Evolutionary conservation across 1,284 basidiomycete genomes (phyloP).

Genomic region (Macrocystidia cucumis): DNA sequence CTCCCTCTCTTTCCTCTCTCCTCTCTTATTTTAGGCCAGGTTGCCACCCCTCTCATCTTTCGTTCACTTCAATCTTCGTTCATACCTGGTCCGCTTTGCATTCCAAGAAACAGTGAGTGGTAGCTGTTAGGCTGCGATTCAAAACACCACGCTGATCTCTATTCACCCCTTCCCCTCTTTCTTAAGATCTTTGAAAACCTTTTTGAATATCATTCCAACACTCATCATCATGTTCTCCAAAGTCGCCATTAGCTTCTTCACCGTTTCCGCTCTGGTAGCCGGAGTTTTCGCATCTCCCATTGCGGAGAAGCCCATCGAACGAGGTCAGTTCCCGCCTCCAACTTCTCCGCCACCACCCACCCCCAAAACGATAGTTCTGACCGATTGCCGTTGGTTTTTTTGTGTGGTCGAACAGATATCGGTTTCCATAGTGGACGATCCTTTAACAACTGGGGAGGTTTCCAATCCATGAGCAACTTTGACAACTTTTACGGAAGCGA

Average conservation of each 20-base stretch:
- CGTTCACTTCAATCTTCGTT: constrained; percentile 9
- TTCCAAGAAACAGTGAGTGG: constrained; percentile 19
- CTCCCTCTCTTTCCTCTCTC: constrained; percentile 12
- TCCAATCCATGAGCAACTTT: constrained; percentile 24
- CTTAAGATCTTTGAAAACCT: constrained; percentile 13
- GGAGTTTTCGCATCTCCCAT: constrained; percentile 16
- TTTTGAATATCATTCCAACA: too few species aligned
- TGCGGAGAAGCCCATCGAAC: constrained; percentile 10
- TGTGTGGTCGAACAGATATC: too few species aligned
- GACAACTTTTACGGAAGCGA: constrained; percentile 30
- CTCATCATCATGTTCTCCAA: constrained; percentile 27
- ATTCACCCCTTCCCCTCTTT: constrained; percentile 2
- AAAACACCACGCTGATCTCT: constrained; percentile 1
- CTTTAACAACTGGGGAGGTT: constrained; percentile 28
- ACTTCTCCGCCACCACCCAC: not conserved
- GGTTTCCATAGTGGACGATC: constrained; percentile 16
- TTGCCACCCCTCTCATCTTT: constrained; percentile 17
- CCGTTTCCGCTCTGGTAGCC: constrained; percentile 18
- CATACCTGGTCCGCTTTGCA: constrained; percentile 17
- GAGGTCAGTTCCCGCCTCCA: constrained; percentile 11
- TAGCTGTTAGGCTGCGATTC: constrained; percentile 6
- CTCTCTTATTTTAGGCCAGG: constrained; percentile 16
- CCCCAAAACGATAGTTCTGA: constrained; percentile 8
- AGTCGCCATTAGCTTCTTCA: constrained; percentile 17
- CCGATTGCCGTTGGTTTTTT: constrained; percentile 12